A percentile compares a stretch with the other conserved stretches of the same genome.
Evolutionary conservation across 2,329 filamentous ascomycete genomes (phyloP).

Genomic region (Cladorrhinum sp.): DNA sequence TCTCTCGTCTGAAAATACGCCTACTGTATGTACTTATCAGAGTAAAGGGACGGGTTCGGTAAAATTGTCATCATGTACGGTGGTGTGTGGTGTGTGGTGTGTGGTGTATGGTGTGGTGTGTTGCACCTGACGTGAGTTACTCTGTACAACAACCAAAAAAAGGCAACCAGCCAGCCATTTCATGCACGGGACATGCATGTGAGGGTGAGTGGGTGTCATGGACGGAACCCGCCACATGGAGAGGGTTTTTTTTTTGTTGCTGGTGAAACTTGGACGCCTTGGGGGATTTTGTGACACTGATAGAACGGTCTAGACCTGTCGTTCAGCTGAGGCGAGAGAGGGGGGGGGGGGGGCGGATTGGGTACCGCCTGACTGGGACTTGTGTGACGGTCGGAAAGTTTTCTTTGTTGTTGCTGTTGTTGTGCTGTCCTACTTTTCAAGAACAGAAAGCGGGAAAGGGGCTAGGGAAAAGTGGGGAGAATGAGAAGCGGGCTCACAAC

Average conservation of each 20-base stretch:
- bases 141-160: too few species aligned
- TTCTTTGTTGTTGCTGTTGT: neutral
- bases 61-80: too few species aligned
- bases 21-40: too few species aligned
- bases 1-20: too few species aligned
- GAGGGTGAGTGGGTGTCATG: neutral
- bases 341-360: neutral
- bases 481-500: neutral
- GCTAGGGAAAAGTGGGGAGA: neutral
- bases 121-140: too few species aligned
- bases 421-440: too few species aligned
- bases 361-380: neutral
- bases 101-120: too few species aligned
- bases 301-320: neutral
- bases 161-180: too few species aligned
- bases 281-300: neutral
- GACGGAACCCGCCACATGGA: neutral
- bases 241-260: neutral
- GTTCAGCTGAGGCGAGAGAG: too few species aligned
- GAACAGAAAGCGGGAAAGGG: neutral
- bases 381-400: neutral
- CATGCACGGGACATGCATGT: neutral
- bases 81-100: too few species aligned
- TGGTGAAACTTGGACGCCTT: neutral
- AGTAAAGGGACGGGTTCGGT: too few species aligned